These are phyloP conservation scores for Raphanus hybrid DNA, from an alignment of 441 rosid genomes.

Conservation along the genomic window DNA sequence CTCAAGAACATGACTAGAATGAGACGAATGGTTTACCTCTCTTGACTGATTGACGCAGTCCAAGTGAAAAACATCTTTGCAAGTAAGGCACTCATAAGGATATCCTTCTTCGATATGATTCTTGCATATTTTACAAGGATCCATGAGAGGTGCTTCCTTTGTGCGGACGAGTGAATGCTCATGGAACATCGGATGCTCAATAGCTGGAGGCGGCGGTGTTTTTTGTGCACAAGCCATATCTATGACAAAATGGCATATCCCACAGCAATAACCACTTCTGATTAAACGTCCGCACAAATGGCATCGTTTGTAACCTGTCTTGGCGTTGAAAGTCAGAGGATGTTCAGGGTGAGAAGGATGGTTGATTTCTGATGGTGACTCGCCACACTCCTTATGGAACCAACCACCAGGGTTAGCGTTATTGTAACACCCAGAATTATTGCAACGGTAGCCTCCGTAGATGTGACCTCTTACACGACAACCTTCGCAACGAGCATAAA, in stretches of 20 bases:
- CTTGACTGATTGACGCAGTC: constrained; percentile 1
- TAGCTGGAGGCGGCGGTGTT: background rate
- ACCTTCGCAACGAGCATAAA: background rate
- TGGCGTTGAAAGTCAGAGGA: background rate
- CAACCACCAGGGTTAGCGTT: background rate
- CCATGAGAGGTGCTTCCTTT: background rate
- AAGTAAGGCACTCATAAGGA: background rate
- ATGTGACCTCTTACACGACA: background rate
- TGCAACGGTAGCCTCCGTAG: constrained; percentile 11
- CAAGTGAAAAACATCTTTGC: background rate
- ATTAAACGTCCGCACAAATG: background rate
- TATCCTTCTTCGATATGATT: background rate
- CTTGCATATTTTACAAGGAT: constrained; percentile 7
- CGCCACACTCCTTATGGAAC: constrained; percentile 4
- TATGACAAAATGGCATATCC: background rate
- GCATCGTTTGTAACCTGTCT: background rate
- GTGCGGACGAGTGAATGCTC: constrained; percentile 5
- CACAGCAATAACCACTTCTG: background rate
- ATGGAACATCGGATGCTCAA: constrained; percentile 9
- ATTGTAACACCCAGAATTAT: background rate
- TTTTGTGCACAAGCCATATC: background rate
- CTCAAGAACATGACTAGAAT: background rate
- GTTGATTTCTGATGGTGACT: constrained; percentile 1
- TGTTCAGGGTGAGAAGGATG: background rate
- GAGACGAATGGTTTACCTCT: constrained; percentile 3